A percentile compares a stretch with the other conserved stretches of the same genome.
These are phyloP conservation scores for Simplicillium aogashimaense DNA, from an alignment of 2,329 filamentous ascomycete genomes.

Conservation along the genomic window DNA sequence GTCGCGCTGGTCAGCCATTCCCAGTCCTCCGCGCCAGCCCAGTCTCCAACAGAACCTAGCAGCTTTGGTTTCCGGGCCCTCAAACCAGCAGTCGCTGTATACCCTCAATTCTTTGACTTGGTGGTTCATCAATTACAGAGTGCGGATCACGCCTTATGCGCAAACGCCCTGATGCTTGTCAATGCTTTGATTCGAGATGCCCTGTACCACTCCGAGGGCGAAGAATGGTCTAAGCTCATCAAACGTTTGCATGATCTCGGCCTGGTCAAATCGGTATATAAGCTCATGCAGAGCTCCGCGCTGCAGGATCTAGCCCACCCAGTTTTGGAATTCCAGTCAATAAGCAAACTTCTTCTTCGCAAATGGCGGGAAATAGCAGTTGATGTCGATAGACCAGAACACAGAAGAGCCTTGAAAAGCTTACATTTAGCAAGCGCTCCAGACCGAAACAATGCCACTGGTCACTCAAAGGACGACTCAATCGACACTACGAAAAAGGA, in stretches of 20 bases:
- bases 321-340: constrained; percentile 81
- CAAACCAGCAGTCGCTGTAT: constrained; percentile 81
- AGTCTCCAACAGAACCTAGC: constrained; percentile 34
- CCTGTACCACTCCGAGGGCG: constrained; percentile 58
- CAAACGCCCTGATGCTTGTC: constrained; percentile 88
- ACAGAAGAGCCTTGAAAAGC: constrained; percentile 76
- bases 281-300: constrained; percentile 87
- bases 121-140: constrained; percentile 86
- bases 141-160: constrained; percentile 90
- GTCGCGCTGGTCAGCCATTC: constrained; percentile 88
- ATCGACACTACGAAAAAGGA: constrained; percentile 40
- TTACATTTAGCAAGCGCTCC: constrained; percentile 76
- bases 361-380: constrained; percentile 84
- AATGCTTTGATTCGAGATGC: constrained; percentile 93
- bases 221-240: constrained; percentile 94
- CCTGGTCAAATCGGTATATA: constrained; percentile 83
- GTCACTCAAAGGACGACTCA: constrained; percentile 25
- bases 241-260: constrained; percentile 88
- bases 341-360: constrained; percentile 78
- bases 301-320: constrained; percentile 86
- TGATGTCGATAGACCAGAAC: constrained; percentile 79
- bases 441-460: constrained; percentile 35
- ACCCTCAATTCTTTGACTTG: constrained; percentile 90
- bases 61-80: constrained; percentile 82
- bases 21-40: constrained; percentile 39